phyloP scores from a whole-genome alignment of 768 basidiomycete species.

The Peribolospora baueri region DNA sequence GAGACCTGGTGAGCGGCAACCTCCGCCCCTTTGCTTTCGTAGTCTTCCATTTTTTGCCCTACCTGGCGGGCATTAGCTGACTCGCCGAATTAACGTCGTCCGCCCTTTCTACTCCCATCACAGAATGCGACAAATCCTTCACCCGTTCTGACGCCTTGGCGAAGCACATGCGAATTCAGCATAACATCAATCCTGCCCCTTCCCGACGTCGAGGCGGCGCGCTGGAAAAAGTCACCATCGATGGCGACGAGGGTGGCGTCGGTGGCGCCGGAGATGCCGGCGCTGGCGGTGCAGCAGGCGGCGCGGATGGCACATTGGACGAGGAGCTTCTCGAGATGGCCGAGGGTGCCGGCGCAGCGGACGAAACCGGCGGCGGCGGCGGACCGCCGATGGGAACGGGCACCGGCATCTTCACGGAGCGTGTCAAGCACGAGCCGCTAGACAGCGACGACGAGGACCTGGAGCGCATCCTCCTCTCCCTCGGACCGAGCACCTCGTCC shows the following conservation, averaged over 20 bases:
- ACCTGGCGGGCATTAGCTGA: background rate
- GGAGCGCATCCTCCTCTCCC: no score
- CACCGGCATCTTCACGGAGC: background rate
- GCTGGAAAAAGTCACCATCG: constrained; percentile 4
- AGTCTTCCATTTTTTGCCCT: background rate
- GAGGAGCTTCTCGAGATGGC: constrained; percentile 3
- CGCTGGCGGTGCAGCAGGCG: background rate
- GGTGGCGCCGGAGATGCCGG: background rate
- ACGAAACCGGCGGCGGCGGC: background rate
- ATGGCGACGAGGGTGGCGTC: background rate
- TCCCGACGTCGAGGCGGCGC: constrained; percentile 21
- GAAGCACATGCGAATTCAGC: constrained; percentile 63
- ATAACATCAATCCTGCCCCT: constrained; percentile 51
- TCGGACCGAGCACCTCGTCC: no score
- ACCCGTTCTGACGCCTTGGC: constrained; percentile 72
- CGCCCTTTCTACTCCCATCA: background rate
- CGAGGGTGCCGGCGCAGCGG: background rate
- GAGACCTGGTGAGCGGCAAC: constrained; percentile 35
- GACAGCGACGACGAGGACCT: no score
- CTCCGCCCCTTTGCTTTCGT: background rate
- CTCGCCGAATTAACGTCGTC: background rate
- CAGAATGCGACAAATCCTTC: constrained; percentile 87
- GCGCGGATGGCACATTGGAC: background rate
- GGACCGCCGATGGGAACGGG: constrained; percentile 1
- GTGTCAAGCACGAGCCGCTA: background rate